Evolutionary conservation across 495 filamentous ascomycete genomes (phyloP).

Genomic region (Annulohypoxylon bovei): DNA sequence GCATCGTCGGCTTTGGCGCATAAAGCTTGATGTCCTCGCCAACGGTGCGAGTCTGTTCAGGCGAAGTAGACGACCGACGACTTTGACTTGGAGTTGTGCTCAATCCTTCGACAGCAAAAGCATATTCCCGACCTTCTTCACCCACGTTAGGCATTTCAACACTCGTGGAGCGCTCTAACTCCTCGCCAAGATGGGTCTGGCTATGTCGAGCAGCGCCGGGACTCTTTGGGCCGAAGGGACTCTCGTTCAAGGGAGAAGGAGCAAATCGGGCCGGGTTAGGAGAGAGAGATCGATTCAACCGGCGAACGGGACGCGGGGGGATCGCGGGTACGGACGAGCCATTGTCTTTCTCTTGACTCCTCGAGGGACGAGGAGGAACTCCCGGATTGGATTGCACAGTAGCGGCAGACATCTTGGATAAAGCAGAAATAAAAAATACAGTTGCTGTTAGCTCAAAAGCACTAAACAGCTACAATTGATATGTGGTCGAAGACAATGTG

Average conservation of each 20-base stretch:
- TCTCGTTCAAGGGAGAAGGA: constrained; percentile 85
- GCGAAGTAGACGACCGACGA: constrained; percentile 50
- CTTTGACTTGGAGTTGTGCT: constrained; percentile 44
- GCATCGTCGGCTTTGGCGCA: constrained; percentile 89
- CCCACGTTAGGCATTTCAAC: constrained; percentile 85
- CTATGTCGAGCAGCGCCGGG: constrained; percentile 49
- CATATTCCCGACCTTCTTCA: constrained; percentile 91
- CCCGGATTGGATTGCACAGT: constrained; percentile 65
- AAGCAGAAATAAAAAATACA: constrained; percentile 10
- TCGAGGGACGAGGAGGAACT: constrained; percentile 72
- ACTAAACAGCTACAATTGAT: constrained; percentile 33
- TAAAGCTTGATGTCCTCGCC: constrained; percentile 84
- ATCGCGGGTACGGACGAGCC: constrained; percentile 59
- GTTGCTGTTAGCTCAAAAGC: constrained; percentile 39
- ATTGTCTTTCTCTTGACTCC: constrained; percentile 54
- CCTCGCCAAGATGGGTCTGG: constrained; percentile 54
- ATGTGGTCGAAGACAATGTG: constrained; percentile 24
- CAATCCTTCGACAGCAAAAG: constrained; percentile 63
- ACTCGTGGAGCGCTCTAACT: constrained; percentile 74
- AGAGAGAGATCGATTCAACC: constrained; percentile 78
- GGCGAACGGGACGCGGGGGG: constrained; percentile 76
- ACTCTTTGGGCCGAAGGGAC: constrained; percentile 47
- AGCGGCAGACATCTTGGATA: constrained; percentile 52
- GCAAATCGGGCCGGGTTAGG: constrained; percentile 81
- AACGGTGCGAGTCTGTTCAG: constrained; percentile 79